These are phyloP conservation scores for Rhizopogon vesiculosus DNA, from an alignment of 768 basidiomycete genomes.

Conservation along the genomic window DNA sequence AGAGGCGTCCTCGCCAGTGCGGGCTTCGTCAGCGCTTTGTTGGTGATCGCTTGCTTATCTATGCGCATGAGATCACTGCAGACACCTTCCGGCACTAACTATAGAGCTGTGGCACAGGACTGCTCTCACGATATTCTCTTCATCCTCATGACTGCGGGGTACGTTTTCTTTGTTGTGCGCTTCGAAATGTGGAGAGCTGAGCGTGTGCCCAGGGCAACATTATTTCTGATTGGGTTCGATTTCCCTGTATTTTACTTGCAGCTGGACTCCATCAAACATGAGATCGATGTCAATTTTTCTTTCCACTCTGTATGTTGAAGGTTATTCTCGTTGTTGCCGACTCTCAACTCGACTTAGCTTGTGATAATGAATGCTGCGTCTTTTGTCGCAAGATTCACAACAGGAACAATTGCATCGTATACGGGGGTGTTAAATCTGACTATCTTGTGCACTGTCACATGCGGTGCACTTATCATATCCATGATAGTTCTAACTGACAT, in stretches of 20 bases:
- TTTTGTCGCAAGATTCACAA: slow-evolving; percentile 44
- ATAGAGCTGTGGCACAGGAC: slow-evolving; percentile 16
- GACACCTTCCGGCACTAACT: not conserved
- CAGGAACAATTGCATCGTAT: slow-evolving; percentile 33
- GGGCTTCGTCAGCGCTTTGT: slow-evolving; percentile 29
- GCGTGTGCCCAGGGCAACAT: slow-evolving; percentile 11
- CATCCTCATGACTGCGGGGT: slow-evolving; percentile 20
- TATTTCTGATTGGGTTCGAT: slow-evolving; percentile 35
- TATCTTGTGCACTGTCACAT: slow-evolving; percentile 28
- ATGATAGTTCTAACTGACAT: slow-evolving; percentile 37
- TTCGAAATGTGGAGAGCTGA: not conserved
- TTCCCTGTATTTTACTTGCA: slow-evolving; percentile 59
- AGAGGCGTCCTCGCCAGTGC: slow-evolving; percentile 33
- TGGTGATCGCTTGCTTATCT: slow-evolving; percentile 33
- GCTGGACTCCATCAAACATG: slow-evolving; percentile 45
- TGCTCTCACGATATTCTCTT: slow-evolving; percentile 20
- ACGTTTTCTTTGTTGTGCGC: slow-evolving; percentile 1
- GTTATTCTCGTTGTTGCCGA: not conserved
- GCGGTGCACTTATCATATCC: slow-evolving; percentile 37
- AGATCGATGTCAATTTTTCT: slow-evolving; percentile 38
- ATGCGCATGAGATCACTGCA: slow-evolving; percentile 33
- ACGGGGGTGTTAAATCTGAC: slow-evolving; percentile 42
- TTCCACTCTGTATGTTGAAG: slow-evolving; percentile 45
- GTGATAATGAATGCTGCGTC: slow-evolving; percentile 49
- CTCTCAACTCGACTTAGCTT: slow-evolving; percentile 26